Conservation (phyloP, 75 land plant species). For the Isoetes taiwanensis region DNA sequence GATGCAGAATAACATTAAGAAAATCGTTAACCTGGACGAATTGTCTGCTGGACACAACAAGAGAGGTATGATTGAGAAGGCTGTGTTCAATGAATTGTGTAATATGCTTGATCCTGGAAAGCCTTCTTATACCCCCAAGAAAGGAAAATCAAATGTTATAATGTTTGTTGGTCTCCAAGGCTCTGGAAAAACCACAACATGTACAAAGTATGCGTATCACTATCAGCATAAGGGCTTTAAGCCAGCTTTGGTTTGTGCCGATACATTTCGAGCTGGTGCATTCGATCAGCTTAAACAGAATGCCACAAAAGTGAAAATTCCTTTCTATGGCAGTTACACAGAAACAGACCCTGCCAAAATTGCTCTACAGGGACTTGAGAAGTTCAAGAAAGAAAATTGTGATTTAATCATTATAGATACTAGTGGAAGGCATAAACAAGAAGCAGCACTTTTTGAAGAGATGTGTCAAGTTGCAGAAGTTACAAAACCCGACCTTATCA, state of each 20-base stretch:
- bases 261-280: slow-evolving; percentile 99
- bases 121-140: slow-evolving; percentile 74
- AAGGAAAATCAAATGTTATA: slow-evolving; percentile 74
- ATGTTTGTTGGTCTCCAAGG: slow-evolving; percentile 99
- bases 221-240: slow-evolving; percentile 97
- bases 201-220: slow-evolving; percentile 95
- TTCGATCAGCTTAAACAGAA: slow-evolving; percentile 99
- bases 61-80: slow-evolving; percentile 87
- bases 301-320: slow-evolving; percentile 97
- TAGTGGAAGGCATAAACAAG: slow-evolving; percentile 98
- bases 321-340: slow-evolving; percentile 92
- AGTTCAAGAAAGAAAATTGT: slow-evolving; percentile 84
- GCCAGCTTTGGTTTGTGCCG: slow-evolving; percentile 95
- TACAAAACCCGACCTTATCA: slow-evolving; percentile 90
- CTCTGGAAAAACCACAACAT: slow-evolving; percentile 96
- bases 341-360: slow-evolving; percentile 97
- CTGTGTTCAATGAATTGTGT: slow-evolving; percentile 89
- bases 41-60: slow-evolving; percentile 98
- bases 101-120: slow-evolving; percentile 96
- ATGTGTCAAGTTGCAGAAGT: slow-evolving; percentile 99
- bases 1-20: slow-evolving; percentile 82
- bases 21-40: slow-evolving; percentile 81
- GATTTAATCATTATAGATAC: slow-evolving; percentile 97
- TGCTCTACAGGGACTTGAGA: slow-evolving; percentile 89
- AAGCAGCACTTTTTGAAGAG: slow-evolving; percentile 97